Evolutionary conservation across 306 rosid species (phyloP), one percentile per base, ranked within the genome.

Genomic region (Cajanus cajan): DNA sequence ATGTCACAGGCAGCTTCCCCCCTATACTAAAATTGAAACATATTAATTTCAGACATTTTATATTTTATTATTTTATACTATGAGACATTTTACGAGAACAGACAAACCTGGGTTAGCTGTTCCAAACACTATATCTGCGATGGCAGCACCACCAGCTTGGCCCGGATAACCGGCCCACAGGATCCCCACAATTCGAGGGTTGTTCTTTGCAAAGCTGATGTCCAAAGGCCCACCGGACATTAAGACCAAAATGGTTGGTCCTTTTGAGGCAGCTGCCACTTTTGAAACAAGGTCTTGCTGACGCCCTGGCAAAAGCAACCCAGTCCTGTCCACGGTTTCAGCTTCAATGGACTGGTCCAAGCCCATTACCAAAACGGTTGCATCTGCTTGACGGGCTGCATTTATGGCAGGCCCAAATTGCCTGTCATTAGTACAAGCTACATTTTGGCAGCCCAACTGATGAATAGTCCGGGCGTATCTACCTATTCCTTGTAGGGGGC

Each of bases 131-230:
- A 90, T 68, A 70, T 91, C 93, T 7, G 98, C 95, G 66, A 92
- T 90, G 80, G 97, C 97, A 2, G 90, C 89, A 7, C 97, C 98
- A 9, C 97, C 98, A 0, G 91, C 94, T 77, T 94, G 97, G 73
- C 98, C 98, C 0, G 98, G 98, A 77, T 92, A 94, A 1, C 98
- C 98, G 0, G 86, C 97, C 98, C 98, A 90, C 11, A 92, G 52
- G 44, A 94, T 89, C 33, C 79, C 94, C 5, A 68, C 73, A 7
- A 94, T 65, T 8, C 80, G 83, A 0, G 87, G 92, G 59, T 92
- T 73, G 13, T 88, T 87, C 34, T 90, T 68, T 2, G 97, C 97
- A 16, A 94, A 92, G 25, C 91, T 74, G 6, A 90, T 72, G 19
- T 94, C 98, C 7, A 94, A 40, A 5, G 98, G 93, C 14, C 97